A percentile compares a stretch with the other conserved stretches of the same genome.
phyloP scores from a whole-genome alignment of 306 rosid species.

The Corylus avellana region DNA sequence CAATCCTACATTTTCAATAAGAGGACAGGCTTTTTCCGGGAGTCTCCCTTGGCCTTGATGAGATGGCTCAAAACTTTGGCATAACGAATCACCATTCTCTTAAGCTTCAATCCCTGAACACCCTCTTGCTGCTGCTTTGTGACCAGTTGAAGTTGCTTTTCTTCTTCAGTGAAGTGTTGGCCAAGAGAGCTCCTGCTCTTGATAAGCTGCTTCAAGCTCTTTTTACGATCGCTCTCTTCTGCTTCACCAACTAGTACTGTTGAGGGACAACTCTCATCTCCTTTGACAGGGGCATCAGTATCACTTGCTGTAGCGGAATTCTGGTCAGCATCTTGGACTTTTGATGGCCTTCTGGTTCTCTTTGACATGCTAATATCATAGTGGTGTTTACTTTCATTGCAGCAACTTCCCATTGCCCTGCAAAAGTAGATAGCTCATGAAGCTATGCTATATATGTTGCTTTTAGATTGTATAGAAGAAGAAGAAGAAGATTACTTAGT shows the following conservation, averaged over 20 bases:
- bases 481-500: conserved; percentile 42
- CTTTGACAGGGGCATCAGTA: conserved; percentile 11
- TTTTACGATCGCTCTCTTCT: conserved; percentile 40
- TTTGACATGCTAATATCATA: conserved; percentile 80
- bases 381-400: conserved; percentile 43
- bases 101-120: conserved; percentile 59
- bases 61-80: conserved; percentile 67
- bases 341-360: conserved; percentile 69
- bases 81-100: conserved; percentile 70
- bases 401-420: conserved; percentile 49
- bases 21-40: conserved; percentile 46
- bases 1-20: conserved; percentile 35
- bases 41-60: conserved; percentile 51
- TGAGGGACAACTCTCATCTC: conserved; percentile 16
- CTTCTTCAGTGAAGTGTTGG: conserved; percentile 67
- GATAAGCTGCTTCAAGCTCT: conserved; percentile 76
- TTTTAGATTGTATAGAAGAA: not conserved
- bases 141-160: conserved; percentile 67
- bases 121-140: conserved; percentile 48
- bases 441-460: not conserved
- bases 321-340: conserved; percentile 24
- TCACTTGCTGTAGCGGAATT: conserved; percentile 6
- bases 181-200: conserved; percentile 57
- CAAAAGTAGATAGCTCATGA: not conserved
- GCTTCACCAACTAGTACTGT: not conserved